Base-by-base conservation (phyloP, 1,284 basidiomycete species). In the Coniferiporia weirii region DNA sequence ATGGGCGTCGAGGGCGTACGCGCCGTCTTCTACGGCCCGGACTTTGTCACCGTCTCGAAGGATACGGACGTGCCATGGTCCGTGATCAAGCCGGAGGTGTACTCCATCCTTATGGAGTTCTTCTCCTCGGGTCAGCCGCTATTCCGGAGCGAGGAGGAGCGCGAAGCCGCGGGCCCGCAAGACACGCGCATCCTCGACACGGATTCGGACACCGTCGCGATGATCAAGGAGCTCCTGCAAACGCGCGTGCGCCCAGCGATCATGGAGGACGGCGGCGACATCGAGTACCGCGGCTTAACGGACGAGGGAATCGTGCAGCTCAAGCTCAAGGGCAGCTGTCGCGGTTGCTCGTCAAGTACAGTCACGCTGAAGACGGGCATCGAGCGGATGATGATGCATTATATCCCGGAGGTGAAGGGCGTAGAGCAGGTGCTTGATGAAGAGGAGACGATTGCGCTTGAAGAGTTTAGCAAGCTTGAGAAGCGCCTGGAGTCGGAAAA, bases 321-420 rank as follows among this genome's bases (percentile, higher is more conserved):
- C 44, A 97, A 91, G 74, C 77, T 99, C 63, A 99, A 98, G 77
- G 96, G 96, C 20, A 95, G 92, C 69, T 99, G 96, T 75, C 78
- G 96, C 68, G 96, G 97, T 6, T 99, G 96, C 73, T 86, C 87
- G 64, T 93, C 90, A 40, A 93, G 90, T 68, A 88, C 93, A 10
- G 95, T 99, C 32, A 99, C 96, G 15, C 78, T 99, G 63, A 99
- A 98, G 79, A 87, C 83, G 64, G 95, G 95, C 3, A 96, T 98
- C 57, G 97, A 99, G 77, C 81, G 96, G 62, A 99, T 99, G 97
- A 77, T 99, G 68, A 96, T 93, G 92, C 96, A 99, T 74, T 99
- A 98, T 69, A 93, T 99, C 57, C 96, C 96, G 5, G 95, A 99
- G 73, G 96, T 99, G 36, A 90, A 96, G 72, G 87, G 85, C n/a